Evolutionary conservation across 495 filamentous ascomycete genomes (phyloP).

Genomic region (Penicillium maclennaniae): DNA sequence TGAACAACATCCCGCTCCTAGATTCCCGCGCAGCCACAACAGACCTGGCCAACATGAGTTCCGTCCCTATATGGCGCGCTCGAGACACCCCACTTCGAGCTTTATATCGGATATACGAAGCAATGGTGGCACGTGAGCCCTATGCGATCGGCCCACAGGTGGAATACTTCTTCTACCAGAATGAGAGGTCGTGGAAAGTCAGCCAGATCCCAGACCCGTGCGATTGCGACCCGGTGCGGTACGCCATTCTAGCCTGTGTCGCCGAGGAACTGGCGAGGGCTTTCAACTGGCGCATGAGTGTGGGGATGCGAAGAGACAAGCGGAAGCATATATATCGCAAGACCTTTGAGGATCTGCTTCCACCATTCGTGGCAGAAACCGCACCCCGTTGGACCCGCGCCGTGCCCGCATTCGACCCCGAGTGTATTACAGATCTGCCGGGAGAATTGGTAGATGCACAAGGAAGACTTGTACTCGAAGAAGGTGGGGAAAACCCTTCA

Average conservation of each 20-base stretch:
- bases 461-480: constrained; percentile 26
- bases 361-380: constrained; percentile 21
- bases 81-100: constrained; percentile 37
- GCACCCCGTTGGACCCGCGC: constrained; percentile 20
- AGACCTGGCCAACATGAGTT: constrained; percentile 24
- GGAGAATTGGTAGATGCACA: constrained; percentile 9
- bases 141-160: constrained; percentile 27
- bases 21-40: constrained; percentile 14
- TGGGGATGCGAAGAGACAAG: constrained; percentile 32
- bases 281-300: constrained; percentile 36
- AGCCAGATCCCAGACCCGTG: constrained; percentile 31
- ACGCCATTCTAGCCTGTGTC: constrained; percentile 37
- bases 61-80: constrained; percentile 33
- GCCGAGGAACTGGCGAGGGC: constrained; percentile 34
- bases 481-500: constrained; percentile 14
- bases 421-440: constrained; percentile 16
- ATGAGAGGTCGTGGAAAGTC: constrained; percentile 19
- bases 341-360: constrained; percentile 16
- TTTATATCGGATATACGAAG: constrained; percentile 39
- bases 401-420: constrained; percentile 21
- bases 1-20: constrained; percentile 16
- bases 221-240: constrained; percentile 34
- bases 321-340: constrained; percentile 26
- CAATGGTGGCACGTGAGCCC: constrained; percentile 22
- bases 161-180: constrained; percentile 38